These are phyloP conservation scores for Fusarium falciforme DNA, from an alignment of 2,329 filamentous ascomycete species.

Conservation along the genomic window DNA sequence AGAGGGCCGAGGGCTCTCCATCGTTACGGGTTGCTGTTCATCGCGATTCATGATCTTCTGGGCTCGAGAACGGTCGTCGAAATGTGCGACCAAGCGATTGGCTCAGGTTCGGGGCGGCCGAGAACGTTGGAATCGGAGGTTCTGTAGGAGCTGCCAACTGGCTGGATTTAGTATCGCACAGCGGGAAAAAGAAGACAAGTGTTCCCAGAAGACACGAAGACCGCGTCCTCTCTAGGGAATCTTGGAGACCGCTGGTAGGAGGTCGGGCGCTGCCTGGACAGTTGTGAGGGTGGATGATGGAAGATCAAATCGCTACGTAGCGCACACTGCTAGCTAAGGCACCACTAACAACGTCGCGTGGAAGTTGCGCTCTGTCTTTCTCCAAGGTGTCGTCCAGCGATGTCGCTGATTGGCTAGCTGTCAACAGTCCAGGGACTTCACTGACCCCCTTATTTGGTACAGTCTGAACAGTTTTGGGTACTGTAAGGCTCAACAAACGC, in stretches of 20 bases:
- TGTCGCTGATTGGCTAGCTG: slow-evolving; percentile 41
- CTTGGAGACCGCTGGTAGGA: slow-evolving; percentile 11
- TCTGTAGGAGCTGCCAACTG: slow-evolving; percentile 10
- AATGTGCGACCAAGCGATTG: slow-evolving; percentile 26
- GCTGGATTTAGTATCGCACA: slow-evolving; percentile 1
- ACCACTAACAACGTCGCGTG: slow-evolving; percentile 26
- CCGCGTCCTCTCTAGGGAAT: slow-evolving; percentile 25
- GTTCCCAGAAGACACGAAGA: slow-evolving; percentile 13
- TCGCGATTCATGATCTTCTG: slow-evolving; percentile 49
- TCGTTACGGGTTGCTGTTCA: slow-evolving; percentile 42
- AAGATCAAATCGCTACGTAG: slow-evolving; percentile 32
- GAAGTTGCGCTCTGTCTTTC: slow-evolving; percentile 38
- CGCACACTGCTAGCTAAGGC: slow-evolving; percentile 29
- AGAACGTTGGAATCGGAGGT: slow-evolving; percentile 5
- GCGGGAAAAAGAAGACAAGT: not conserved
- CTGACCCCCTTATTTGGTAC: slow-evolving; percentile 4
- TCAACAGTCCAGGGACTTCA: slow-evolving; percentile 1
- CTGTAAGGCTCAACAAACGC: not conserved
- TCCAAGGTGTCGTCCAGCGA: slow-evolving; percentile 43
- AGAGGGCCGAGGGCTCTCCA: slow-evolving; percentile 41
- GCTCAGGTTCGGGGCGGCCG: slow-evolving; percentile 5
- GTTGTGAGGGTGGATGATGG: slow-evolving; percentile 32
- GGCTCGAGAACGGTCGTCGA: slow-evolving; percentile 24
- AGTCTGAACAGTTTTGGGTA: slow-evolving; percentile 3
- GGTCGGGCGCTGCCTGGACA: slow-evolving; percentile 17